These are phyloP conservation scores for Salvia hispanica DNA, from an alignment of 257 asterid genomes.

Conservation along the genomic window DNA sequence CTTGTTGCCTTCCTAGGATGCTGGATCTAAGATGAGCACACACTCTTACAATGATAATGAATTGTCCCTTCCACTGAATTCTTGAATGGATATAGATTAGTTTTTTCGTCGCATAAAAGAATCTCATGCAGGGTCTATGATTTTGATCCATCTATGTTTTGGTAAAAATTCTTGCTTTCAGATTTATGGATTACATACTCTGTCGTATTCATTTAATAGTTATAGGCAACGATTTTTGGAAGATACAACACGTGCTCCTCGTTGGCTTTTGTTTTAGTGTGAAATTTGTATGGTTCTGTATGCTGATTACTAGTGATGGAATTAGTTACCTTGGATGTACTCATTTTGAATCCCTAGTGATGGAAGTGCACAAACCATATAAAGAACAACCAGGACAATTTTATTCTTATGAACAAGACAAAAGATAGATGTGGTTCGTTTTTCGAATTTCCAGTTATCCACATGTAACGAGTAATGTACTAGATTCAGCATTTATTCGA, in stretches of 20 bases:
- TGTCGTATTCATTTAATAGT: conserved; percentile 5
- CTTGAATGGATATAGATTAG: not conserved
- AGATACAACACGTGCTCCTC: not conserved
- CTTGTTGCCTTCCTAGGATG: not conserved
- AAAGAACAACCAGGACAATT: not conserved
- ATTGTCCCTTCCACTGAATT: not conserved
- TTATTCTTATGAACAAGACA: not conserved
- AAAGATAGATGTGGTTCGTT: not conserved
- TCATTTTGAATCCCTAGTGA: not conserved
- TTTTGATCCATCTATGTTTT: not conserved
- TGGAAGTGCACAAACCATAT: not conserved
- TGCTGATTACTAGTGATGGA: not conserved
- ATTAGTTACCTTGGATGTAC: no score
- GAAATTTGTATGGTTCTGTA: not conserved
- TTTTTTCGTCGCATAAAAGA: not conserved
- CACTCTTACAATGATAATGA: not conserved
- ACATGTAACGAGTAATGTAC: not conserved
- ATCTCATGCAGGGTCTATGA: not conserved
- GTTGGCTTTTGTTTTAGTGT: not conserved
- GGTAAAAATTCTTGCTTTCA: not conserved
- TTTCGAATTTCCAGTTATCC: not conserved
- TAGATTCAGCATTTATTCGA: not conserved
- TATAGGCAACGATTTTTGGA: not conserved
- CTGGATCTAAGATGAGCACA: not conserved
- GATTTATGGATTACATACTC: not conserved